Percentiles rank a stretch among this genome's conserved stretches.
Conservation (phyloP, 176 grass and related monocot species). For the Eleusine indica region DNA sequence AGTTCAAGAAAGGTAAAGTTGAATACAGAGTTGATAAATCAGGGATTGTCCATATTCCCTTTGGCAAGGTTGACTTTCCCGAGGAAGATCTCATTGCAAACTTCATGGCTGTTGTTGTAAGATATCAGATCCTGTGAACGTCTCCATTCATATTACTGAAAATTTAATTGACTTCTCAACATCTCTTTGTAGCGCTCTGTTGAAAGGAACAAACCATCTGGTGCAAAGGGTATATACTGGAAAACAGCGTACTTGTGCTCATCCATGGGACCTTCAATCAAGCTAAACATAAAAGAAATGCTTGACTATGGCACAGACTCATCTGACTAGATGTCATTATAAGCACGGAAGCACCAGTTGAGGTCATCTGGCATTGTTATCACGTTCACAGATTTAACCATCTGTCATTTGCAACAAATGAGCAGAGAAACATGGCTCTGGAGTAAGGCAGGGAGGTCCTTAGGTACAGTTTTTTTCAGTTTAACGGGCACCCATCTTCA, state of each 20-base stretch:
- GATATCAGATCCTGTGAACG: constrained; percentile 32
- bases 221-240: constrained; percentile 99
- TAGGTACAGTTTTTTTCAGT: constrained; percentile 53
- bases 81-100: constrained; percentile 92
- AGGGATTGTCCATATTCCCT: constrained; percentile 89
- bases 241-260: constrained; percentile 83
- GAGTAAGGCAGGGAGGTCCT: constrained; percentile 36
- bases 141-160: not conserved
- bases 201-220: constrained; percentile 91
- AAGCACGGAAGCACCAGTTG: constrained; percentile 12
- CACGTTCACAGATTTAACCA: constrained; percentile 30
- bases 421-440: constrained; percentile 18
- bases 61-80: constrained; percentile 84
- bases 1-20: constrained; percentile 99
- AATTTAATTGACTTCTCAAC: constrained; percentile 30
- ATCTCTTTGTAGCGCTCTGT: constrained; percentile 71
- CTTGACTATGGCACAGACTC: constrained; percentile 63
- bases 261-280: constrained; percentile 95
- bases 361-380: constrained; percentile 31
- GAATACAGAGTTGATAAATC: constrained; percentile 98
- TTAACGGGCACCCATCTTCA: constrained; percentile 43
- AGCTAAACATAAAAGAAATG: constrained; percentile 92
- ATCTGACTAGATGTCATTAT: constrained; percentile 44
- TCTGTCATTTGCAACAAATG: constrained; percentile 33
- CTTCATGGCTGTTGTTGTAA: constrained; percentile 93